Evolutionary conservation across 169 alveolate species (phyloP), one percentile per base, ranked within the genome.

Genomic region (Perkinsus marinus): DNA sequence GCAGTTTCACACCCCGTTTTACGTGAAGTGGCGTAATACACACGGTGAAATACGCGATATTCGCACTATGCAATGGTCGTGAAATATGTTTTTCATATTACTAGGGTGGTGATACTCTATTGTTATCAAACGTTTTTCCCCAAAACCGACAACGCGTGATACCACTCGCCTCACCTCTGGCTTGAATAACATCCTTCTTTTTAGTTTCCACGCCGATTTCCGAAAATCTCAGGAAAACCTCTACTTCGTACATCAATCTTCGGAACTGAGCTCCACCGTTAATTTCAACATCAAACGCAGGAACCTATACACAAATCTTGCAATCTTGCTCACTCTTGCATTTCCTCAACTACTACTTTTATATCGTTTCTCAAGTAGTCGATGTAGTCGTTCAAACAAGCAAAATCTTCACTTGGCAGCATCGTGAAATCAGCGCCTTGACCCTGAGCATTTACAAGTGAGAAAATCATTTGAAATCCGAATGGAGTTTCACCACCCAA

Each of bases 241-340:
- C 93, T 7, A 47, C 94, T 90, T 92, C 94, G 26, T 89, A 89
- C 94, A 93, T 93, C 89, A 93, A 69, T 10, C 94, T 92, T 16
- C 94, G 93, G 46, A 93, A 93, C 90, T 93, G 94, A 16, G 94
- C 94, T n/a, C 94, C 94, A 39, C 94, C 94, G 37, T 93, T 93
- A 90, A 93, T 92, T 89, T 91, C 93, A 39, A 93, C 46, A 39
- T 69, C 90, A 39, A 43, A 16, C 0, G 90, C 89, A 13, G 79
- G 79, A 13, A 57, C 79, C 79, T 57, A 16, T 10, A 10, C 19
- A 57, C 30, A 16, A 57, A 57, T 57, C 79, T 39, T n/a, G 36
- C 46, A 43, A 26, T 30, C 43, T 38, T 7, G 92, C 5, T 3
- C 30, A 13, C 0, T 37, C 34, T 19, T 68, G 43, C 68, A 26